Conservation (phyloP, 1,139 yeast species). For the Scheffersomyces segobiensis region DNA sequence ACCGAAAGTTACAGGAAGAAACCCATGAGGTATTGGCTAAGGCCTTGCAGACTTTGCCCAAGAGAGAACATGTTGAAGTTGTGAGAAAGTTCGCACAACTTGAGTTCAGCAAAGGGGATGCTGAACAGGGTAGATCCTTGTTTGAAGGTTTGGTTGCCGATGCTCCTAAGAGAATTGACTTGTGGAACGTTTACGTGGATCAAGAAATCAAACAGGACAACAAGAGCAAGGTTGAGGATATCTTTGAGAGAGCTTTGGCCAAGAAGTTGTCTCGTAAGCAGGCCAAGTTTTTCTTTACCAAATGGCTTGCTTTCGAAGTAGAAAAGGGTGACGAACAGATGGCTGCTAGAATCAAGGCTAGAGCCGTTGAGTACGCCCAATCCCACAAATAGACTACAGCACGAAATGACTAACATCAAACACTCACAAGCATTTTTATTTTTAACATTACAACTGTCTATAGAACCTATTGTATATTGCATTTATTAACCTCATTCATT, state of each 20-base stretch:
- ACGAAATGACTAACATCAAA: neutral
- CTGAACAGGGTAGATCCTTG: conserved; percentile 92
- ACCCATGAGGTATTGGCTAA: conserved; percentile 72
- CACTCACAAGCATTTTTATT: neutral
- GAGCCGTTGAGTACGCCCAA: conserved; percentile 77
- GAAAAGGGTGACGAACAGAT: conserved; percentile 66
- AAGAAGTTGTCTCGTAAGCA: conserved; percentile 83
- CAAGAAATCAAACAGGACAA: conserved; percentile 74
- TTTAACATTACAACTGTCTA: neutral
- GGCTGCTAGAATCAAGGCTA: conserved; percentile 83
- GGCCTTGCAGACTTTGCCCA: conserved; percentile 73
- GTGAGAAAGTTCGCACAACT: conserved; percentile 87
- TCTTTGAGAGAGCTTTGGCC: conserved; percentile 76
- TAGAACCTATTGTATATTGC: neutral
- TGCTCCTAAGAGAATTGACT: conserved; percentile 87
- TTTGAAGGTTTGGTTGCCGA: conserved; percentile 90
- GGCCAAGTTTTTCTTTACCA: conserved; percentile 91
- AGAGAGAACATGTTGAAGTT: conserved; percentile 74
- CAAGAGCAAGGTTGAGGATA: conserved; percentile 64
- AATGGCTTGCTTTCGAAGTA: conserved; percentile 85
- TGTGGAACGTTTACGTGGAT: conserved; percentile 94
- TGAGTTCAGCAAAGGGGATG: conserved; percentile 83
- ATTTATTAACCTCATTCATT: neutral
- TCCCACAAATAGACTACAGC: conserved; percentile 7
- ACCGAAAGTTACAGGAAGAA: conserved; percentile 54